phyloP scores from a whole-genome alignment of 306 rosid species.

The Acmispon strigosus region DNA sequence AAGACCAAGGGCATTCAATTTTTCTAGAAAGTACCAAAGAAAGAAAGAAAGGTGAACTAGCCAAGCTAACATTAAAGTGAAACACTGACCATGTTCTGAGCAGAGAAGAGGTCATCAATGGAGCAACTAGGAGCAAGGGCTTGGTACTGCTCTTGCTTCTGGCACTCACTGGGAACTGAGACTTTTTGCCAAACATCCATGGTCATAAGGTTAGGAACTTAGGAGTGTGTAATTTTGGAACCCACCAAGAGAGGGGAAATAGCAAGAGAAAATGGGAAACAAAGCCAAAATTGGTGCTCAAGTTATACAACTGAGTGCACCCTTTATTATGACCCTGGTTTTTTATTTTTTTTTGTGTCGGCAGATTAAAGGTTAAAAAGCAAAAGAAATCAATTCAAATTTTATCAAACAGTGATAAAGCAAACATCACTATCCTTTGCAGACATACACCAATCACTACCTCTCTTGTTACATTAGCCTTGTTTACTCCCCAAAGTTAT shows the following conservation, averaged over 20 bases:
- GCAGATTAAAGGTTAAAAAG: slow-evolving; percentile 50
- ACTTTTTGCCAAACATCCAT: slow-evolving; percentile 51
- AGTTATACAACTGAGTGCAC: slow-evolving; percentile 19
- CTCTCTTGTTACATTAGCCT: slow-evolving; percentile 18
- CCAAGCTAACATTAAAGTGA: not conserved
- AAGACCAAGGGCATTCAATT: not conserved
- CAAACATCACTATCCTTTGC: slow-evolving; percentile 38
- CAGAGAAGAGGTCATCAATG: slow-evolving; percentile 55
- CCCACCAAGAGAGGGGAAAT: slow-evolving; percentile 15
- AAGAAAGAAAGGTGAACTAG: not conserved
- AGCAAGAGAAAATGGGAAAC: not conserved
- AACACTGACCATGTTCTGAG: slow-evolving; percentile 55
- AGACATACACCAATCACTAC: slow-evolving; percentile 26
- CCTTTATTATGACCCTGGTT: slow-evolving; percentile 37
- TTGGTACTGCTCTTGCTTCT: slow-evolving; percentile 26
- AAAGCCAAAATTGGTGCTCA: slow-evolving; percentile 17
- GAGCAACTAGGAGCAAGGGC: slow-evolving; percentile 30
- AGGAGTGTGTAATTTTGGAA: not conserved
- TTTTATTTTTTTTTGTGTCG: slow-evolving; percentile 57
- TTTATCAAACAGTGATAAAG: slow-evolving; percentile 29
- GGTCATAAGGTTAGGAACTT: slow-evolving; percentile 6
- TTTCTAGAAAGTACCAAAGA: not conserved
- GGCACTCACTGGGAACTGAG: slow-evolving; percentile 37
- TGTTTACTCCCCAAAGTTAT: slow-evolving; percentile 10
- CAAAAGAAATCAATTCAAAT: slow-evolving; percentile 6